These are phyloP conservation scores for Erodium maritimum DNA, from an alignment of 345 rosid species.

Conservation along the genomic window DNA sequence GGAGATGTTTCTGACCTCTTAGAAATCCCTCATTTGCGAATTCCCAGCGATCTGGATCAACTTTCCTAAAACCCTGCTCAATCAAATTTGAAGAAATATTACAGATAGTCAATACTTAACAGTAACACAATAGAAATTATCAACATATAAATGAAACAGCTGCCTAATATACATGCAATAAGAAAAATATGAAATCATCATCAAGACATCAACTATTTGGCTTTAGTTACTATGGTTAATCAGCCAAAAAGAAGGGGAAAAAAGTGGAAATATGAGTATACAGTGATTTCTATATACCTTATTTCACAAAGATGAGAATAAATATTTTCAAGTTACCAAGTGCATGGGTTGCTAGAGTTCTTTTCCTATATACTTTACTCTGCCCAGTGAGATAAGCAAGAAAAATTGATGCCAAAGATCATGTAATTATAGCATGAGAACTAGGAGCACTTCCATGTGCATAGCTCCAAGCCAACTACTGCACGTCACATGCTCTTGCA, in stretches of 20 bases:
- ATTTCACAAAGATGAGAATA: too few species aligned
- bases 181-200: background rate
- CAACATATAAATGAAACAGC: background rate
- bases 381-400: background rate
- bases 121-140: background rate
- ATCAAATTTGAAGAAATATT: slow-evolving; percentile 8
- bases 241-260: background rate
- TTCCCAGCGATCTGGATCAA: slow-evolving; percentile 78
- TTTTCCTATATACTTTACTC: too few species aligned
- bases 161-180: background rate
- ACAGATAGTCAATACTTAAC: background rate
- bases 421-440: too few species aligned
- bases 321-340: too few species aligned
- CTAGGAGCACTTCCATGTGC: background rate
- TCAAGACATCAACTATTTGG: background rate
- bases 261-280: background rate
- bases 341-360: too few species aligned
- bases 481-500: too few species aligned
- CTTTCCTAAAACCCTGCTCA: slow-evolving; percentile 66
- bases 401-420: background rate
- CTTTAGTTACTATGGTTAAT: background rate
- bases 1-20: slow-evolving; percentile 65
- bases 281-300: background rate
- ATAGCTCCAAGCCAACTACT: too few species aligned
- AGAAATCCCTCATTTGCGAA: slow-evolving; percentile 77